Conservation (phyloP, 139 green algal genomes). For the Helicosporidium sp. region DNA sequence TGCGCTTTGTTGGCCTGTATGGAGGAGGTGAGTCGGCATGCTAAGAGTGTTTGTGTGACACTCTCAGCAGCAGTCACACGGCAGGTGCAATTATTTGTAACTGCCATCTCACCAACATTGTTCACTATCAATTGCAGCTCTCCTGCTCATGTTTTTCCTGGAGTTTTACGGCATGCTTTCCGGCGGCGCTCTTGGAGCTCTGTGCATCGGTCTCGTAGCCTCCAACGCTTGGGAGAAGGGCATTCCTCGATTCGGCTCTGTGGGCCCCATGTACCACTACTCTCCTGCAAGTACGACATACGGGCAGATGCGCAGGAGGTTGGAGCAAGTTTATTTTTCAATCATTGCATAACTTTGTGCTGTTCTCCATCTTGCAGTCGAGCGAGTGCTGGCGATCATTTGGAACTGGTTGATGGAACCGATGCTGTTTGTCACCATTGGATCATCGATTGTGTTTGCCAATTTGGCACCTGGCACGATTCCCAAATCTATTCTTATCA, state of each 20-base stretch:
- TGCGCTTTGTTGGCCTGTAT: slow-evolving; percentile 31
- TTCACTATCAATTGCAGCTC: no score
- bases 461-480: slow-evolving; percentile 23
- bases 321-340: no score
- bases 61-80: no score
- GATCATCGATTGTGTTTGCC: slow-evolving; percentile 37
- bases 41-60: not conserved
- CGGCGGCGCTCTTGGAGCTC: slow-evolving; percentile 43
- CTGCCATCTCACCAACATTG: no score
- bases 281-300: slow-evolving; percentile 17
- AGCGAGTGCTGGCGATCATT: slow-evolving; percentile 14
- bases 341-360: not conserved
- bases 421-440: slow-evolving; percentile 66
- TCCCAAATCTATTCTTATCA: slow-evolving; percentile 30
- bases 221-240: slow-evolving; percentile 36
- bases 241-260: slow-evolving; percentile 13
- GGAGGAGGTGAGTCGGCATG: not conserved
- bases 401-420: slow-evolving; percentile 36
- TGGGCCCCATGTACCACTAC: slow-evolving; percentile 14
- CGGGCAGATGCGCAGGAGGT: no score
- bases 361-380: no score
- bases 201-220: slow-evolving; percentile 36
- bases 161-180: slow-evolving; percentile 40
- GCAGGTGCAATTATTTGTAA: no score
- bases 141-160: slow-evolving; percentile 53